These are phyloP conservation scores for Metarhizium brunneum DNA, from an alignment of 2,329 filamentous ascomycete species.

Conservation along the genomic window DNA sequence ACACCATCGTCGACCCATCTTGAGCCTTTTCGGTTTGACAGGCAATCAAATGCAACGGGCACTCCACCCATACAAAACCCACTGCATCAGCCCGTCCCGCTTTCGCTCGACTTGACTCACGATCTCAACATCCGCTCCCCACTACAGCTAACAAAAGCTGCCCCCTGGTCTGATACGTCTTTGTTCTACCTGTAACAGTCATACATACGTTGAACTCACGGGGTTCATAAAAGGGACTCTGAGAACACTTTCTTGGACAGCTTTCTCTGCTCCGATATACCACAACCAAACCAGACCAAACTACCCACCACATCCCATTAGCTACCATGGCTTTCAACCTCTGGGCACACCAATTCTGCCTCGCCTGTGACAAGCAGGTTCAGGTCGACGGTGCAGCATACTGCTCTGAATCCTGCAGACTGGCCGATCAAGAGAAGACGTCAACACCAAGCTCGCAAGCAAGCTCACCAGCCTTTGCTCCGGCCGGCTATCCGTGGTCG, in stretches of 20 bases:
- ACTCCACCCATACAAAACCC: constrained; percentile 4
- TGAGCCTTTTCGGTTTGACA: background rate
- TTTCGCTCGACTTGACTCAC: constrained; percentile 12
- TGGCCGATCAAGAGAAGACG: constrained; percentile 77
- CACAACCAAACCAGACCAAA: constrained; percentile 11
- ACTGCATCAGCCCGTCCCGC: constrained; percentile 7
- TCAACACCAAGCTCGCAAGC: constrained; percentile 47
- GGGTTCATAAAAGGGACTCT: background rate
- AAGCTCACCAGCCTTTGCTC: constrained; percentile 45
- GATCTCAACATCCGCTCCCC: constrained; percentile 7
- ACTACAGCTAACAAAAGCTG: constrained; percentile 2
- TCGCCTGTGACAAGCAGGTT: constrained; percentile 71
- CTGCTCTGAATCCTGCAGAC: constrained; percentile 84
- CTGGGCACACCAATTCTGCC: constrained; percentile 89
- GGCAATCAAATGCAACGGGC: background rate
- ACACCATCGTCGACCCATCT: background rate
- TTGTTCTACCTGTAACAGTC: background rate
- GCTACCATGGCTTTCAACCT: constrained; percentile 42
- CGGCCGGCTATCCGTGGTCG: constrained; percentile 42
- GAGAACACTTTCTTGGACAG: background rate
- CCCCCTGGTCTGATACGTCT: background rate
- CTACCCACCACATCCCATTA: constrained; percentile 6
- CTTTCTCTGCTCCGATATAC: constrained; percentile 5
- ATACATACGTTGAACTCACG: background rate
- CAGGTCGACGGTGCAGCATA: constrained; percentile 75